Base-by-base conservation (phyloP, 495 filamentous ascomycete species). In the Neohortaea acidophila region DNA sequence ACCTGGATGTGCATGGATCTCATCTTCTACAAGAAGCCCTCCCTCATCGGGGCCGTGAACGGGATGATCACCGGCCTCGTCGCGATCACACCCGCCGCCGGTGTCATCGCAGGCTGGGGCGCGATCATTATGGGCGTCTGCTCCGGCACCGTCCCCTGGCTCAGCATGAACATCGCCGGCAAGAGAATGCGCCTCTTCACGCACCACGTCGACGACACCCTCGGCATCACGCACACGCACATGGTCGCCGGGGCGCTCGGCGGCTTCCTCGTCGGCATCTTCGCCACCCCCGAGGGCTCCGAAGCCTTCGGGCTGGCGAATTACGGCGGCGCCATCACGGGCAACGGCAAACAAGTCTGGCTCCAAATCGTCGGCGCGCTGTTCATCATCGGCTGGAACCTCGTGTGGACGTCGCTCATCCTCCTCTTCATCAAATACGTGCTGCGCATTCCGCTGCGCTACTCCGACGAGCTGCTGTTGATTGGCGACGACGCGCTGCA, bases 361-460 rank as follows among this genome's bases (percentile, higher is more conserved):
- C 48, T 64, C 27, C 69, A 72, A 44, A 59, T 72, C 36, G 69
- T 63, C 17, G 68, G 67, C 23, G 68, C 62, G 1, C 45, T 62
- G n/a, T 72, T 72, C 56, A 59, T 72, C 43, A 65, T 72, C 38
- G 68, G 66, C 25, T 65, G 63, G 57, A 72, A 72, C 41, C 27
- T 68, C 9, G 61, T 73, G 41, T 70, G 66, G 66, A 73, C 68
- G 4, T 53, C 53, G 4, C 41, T 68, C 24, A 68, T 72, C 44
- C 54, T 68, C 54, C 43, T 62, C 12, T 70, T 70, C 48, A 72
- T 72, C 53, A 67, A 70, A 45, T 63, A 65, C 49, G 68, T 70
- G 6, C 44, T 60, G 12, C 64, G 68, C 27, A 58, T 73, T 12
- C 64, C 61, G 4, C 52, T 69, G 36, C 51, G 64, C 24, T 68